Evolutionary conservation across 768 basidiomycete genomes (phyloP), one percentile per base, ranked within the genome.

Genomic region (Collybia nuda): DNA sequence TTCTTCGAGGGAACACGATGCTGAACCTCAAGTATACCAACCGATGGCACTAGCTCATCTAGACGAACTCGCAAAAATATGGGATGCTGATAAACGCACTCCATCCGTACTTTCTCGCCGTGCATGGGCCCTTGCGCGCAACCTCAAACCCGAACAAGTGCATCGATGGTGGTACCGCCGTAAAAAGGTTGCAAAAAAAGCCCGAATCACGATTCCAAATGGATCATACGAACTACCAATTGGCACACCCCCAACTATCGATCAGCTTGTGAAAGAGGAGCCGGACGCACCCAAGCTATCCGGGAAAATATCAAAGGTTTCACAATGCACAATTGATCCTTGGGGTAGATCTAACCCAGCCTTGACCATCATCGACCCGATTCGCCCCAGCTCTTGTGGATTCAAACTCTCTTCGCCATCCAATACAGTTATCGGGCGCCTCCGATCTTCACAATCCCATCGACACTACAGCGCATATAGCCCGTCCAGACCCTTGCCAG

Each of bases 141-240:
- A 67, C 36, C 40, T 75, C 44, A 61, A 64, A 22, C 72, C 71
- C 5, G 50, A 29, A 5, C 51, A 57, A 15, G 70, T 75, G 1
- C 60, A 75, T 52, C 58, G 52, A 9, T 77, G 74, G 73, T 75
- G 67, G 65, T 67, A 67, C 44, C 63, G 68, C 21, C 68, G 69
- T 21, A 66, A 67, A 35, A 56, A 50, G 12, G 22, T 54, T 19
- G 68, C 66, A 3, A 67, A 61, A 51, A 69, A 64, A 49, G 46
- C 58, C 5, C 48, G 56, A 0, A 50, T 67, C n/a, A 47, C 21
- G 17, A 62, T 72, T 26, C 69, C 68, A 2, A 39, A 53, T 14
- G 69, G 63, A 3, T 64, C 65, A 18, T 76, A 76, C 53, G 70
- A 72, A 26, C 56, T 75, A n/a, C 62, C 58, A 5, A 58, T 74